These are phyloP conservation scores for Penicillium manginii DNA, from an alignment of 495 filamentous ascomycete genomes.

Conservation along the genomic window DNA sequence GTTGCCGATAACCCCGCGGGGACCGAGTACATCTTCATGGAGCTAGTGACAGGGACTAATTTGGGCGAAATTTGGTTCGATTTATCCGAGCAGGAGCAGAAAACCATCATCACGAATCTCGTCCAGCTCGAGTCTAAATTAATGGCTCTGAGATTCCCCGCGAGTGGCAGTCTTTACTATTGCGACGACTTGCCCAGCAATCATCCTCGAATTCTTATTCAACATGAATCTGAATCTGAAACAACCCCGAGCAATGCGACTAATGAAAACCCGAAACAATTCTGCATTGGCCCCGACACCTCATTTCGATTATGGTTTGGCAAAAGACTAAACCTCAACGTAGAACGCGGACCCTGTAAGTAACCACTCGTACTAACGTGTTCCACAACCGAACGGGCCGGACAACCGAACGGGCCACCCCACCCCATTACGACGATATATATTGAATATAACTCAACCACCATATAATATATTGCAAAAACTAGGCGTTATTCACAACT, in stretches of 20 bases:
- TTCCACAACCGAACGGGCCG: too few species aligned
- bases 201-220: not conserved
- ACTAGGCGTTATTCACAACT: too few species aligned
- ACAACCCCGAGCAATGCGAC: not conserved
- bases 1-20: conserved; percentile 22
- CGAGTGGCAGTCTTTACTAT: conserved; percentile 25
- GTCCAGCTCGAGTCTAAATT: conserved; percentile 21
- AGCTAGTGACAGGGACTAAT: conserved; percentile 12
- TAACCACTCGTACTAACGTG: conserved; percentile 1
- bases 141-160: conserved; percentile 18
- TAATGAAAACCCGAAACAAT: not conserved
- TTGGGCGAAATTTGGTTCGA: conserved; percentile 24
- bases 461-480: too few species aligned
- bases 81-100: conserved; percentile 13
- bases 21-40: conserved; percentile 33
- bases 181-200: conserved; percentile 5
- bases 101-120: conserved; percentile 8
- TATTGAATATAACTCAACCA: too few species aligned
- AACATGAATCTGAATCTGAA: too few species aligned
- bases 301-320: conserved; percentile 25
- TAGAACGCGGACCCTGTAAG: conserved; percentile 27
- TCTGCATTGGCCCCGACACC: conserved; percentile 29
- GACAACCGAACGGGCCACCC: too few species aligned
- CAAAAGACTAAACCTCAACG: conserved; percentile 13
- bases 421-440: too few species aligned